Evolutionary conservation across 108 stramenopile species (phyloP).

Genomic region (Asterionellopsis glacialis): DNA sequence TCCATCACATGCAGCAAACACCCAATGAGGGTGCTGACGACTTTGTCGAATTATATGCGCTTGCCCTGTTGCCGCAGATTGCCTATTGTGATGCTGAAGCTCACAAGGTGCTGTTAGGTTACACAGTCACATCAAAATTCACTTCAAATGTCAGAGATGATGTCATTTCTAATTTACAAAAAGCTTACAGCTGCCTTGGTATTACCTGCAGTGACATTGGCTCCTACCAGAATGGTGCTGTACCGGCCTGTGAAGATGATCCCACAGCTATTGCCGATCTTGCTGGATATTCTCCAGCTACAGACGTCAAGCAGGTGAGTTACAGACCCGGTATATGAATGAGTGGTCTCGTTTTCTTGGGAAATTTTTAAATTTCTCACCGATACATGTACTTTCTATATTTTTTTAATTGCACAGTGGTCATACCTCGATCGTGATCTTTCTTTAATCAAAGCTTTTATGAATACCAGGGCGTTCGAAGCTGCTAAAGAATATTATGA

Average conservation of each 20-base stretch:
- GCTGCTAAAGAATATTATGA: constrained; percentile 44
- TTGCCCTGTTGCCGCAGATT: constrained; percentile 45
- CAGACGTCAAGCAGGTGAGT: constrained; percentile 11
- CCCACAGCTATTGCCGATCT: background rate
- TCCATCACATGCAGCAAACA: constrained; percentile 44
- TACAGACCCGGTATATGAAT: background rate
- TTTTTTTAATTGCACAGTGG: background rate
- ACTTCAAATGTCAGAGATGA: constrained; percentile 7
- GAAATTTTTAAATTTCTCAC: background rate
- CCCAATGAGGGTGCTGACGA: constrained; percentile 25
- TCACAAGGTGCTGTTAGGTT: constrained; percentile 21
- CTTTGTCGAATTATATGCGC: constrained; percentile 46
- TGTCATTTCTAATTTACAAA: constrained; percentile 28
- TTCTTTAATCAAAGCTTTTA: constrained; percentile 31
- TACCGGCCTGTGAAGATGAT: constrained; percentile 27
- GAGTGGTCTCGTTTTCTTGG: background rate
- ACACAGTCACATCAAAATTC: constrained; percentile 19
- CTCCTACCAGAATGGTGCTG: constrained; percentile 27
- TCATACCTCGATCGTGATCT: constrained; percentile 52
- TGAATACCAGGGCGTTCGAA: constrained; percentile 27
- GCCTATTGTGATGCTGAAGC: constrained; percentile 34
- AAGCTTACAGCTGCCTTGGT: constrained; percentile 39
- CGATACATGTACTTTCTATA: background rate
- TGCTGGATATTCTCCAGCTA: constrained; percentile 15
- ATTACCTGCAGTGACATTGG: constrained; percentile 50